Conservation (phyloP, 768 basidiomycete genomes). For the Trametes sanguinea region DNA sequence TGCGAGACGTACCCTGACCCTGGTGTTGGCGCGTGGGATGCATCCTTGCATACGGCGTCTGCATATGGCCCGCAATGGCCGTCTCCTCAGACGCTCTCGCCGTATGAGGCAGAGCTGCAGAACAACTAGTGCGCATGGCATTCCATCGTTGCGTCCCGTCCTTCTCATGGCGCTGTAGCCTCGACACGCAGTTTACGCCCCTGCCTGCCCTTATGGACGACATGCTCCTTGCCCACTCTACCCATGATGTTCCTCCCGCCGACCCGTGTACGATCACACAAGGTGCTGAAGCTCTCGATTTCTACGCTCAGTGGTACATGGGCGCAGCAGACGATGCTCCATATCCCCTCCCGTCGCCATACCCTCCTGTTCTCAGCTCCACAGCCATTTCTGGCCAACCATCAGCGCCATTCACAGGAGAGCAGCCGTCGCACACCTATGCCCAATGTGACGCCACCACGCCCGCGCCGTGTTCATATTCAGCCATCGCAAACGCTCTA, state of each 20-base stretch:
- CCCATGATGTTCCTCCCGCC: no score
- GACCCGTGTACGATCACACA: no score
- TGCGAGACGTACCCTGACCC: background rate
- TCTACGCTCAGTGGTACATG: no score
- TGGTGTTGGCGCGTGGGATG: background rate
- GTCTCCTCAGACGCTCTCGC: background rate
- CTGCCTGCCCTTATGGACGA: background rate
- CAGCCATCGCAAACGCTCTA: background rate
- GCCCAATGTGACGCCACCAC: no score
- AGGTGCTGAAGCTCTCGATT: no score
- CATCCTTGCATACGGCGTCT: background rate
- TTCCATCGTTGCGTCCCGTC: no score
- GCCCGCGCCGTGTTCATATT: background rate
- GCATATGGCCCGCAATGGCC: background rate
- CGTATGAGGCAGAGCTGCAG: background rate
- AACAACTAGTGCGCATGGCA: background rate
- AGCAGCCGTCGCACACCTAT: no score
- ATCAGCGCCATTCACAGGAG: no score
- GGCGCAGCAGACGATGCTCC: no score
- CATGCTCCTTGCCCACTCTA: background rate
- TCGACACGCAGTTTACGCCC: background rate
- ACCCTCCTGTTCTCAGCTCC: no score
- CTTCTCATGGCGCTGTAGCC: background rate
- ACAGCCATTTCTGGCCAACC: no score
- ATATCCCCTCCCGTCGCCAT: no score